phyloP scores from a whole-genome alignment of 2,329 filamentous ascomycete genomes.

The Pestalotiopsis sp. region DNA sequence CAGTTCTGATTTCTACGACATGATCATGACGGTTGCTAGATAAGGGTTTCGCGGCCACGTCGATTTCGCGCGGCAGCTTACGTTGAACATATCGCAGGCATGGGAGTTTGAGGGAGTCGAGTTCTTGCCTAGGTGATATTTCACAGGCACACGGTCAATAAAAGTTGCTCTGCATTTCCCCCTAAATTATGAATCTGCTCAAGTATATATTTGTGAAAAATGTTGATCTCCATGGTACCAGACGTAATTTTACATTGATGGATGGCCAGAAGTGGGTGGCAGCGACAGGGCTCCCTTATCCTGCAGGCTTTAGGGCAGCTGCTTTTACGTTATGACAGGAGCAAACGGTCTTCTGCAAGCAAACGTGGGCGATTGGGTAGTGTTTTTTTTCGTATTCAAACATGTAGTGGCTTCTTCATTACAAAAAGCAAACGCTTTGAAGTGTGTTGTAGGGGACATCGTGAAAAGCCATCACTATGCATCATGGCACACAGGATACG shows the following conservation, averaged over 20 bases:
- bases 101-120: conserved; percentile 11
- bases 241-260: neutral
- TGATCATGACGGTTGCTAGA: conserved; percentile 4
- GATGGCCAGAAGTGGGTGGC: neutral
- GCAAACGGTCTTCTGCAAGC: too few species aligned
- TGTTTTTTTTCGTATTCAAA: too few species aligned
- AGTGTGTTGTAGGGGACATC: too few species aligned
- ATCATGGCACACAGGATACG: too few species aligned
- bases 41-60: neutral
- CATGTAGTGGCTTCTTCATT: too few species aligned
- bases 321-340: too few species aligned
- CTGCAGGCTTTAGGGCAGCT: too few species aligned
- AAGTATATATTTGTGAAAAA: neutral
- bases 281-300: too few species aligned
- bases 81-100: conserved; percentile 6
- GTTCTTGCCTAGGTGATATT: conserved; percentile 4
- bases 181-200: neutral
- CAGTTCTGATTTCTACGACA: neutral
- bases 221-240: neutral
- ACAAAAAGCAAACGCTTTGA: too few species aligned
- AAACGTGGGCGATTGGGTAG: too few species aligned
- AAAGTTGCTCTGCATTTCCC: conserved; percentile 12
- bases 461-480: too few species aligned
- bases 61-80: neutral
- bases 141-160: conserved; percentile 11